These are phyloP conservation scores for Testicularia cyperi DNA, from an alignment of 1,284 basidiomycete genomes.

Conservation along the genomic window DNA sequence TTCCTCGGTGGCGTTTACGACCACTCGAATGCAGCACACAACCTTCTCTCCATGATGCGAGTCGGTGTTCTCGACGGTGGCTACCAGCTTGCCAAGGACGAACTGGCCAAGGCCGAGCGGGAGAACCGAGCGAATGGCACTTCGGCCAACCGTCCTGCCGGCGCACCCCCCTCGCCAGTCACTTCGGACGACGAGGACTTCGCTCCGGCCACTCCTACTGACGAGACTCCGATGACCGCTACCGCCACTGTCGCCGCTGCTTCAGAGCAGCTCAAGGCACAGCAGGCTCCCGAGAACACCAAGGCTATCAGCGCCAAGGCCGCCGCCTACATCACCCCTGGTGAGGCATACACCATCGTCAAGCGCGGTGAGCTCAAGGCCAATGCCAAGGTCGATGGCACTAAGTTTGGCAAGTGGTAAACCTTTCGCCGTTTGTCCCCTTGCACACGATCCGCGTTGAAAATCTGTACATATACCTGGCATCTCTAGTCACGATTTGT, in stretches of 20 bases:
- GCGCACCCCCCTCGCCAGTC: conserved; percentile 41
- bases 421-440: conserved; percentile 9
- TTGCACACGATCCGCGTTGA: too few relatives aligned
- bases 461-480: too few relatives aligned
- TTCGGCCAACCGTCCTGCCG: conserved; percentile 32
- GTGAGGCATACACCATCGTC: conserved; percentile 52
- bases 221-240: conserved; percentile 28
- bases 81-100: conserved; percentile 53
- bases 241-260: conserved; percentile 31
- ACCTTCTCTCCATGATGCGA: conserved; percentile 58
- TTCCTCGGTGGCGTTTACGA: conserved; percentile 59
- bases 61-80: conserved; percentile 58
- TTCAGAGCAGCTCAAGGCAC: conserved; percentile 36
- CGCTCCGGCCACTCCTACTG: conserved; percentile 34
- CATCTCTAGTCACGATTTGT: too few relatives aligned
- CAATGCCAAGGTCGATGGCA: conserved; percentile 41
- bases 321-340: conserved; percentile 49
- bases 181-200: conserved; percentile 45
- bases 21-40: conserved; percentile 58
- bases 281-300: conserved; percentile 26
- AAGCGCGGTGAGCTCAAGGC: conserved; percentile 44
- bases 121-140: conserved; percentile 34
- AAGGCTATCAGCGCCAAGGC: conserved; percentile 39
- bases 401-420: conserved; percentile 27
- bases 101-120: conserved; percentile 30